Evolutionary conservation across 352 stramenopile genomes (phyloP).

Genomic region (Phytophthora citrophthora): DNA sequence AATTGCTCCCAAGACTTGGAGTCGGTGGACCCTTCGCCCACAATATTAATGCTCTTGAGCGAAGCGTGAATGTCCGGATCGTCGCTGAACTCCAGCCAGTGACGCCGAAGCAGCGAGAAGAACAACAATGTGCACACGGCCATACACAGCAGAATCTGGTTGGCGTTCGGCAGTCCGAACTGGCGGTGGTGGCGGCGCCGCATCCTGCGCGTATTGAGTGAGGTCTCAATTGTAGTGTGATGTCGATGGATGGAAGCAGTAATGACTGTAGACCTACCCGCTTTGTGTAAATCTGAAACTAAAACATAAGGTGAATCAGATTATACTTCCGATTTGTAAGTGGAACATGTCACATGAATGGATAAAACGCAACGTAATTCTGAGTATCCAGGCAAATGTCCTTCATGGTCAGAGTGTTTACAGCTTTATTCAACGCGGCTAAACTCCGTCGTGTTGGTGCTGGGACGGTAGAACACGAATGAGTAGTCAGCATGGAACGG

Average conservation of each 20-base stretch:
- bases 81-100: constrained; percentile 66
- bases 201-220: constrained; percentile 24
- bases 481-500: constrained; percentile 87
- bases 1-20: constrained; percentile 62
- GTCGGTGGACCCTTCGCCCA: constrained; percentile 39
- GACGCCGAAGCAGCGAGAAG: constrained; percentile 61
- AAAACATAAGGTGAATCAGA: constrained; percentile 10
- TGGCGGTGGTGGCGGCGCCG: constrained; percentile 61
- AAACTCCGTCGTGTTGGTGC: constrained; percentile 85
- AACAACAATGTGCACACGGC: constrained; percentile 62
- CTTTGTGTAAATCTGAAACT: constrained; percentile 1
- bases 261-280: background rate
- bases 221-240: constrained; percentile 26
- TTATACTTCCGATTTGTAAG: constrained; percentile 14
- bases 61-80: constrained; percentile 57
- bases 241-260: constrained; percentile 7
- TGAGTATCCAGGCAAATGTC: constrained; percentile 5
- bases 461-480: constrained; percentile 87
- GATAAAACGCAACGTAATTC: constrained; percentile 25
- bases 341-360: constrained; percentile 15
- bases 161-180: constrained; percentile 84
- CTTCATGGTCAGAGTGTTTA: constrained; percentile 4
- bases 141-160: constrained; percentile 81
- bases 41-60: constrained; percentile 59
- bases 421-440: constrained; percentile 71